Percentiles rank a stretch among this genome's conserved stretches.
Evolutionary conservation across 2,329 filamentous ascomycete species (phyloP).

Genomic region (Neoarthrinium moseri): DNA sequence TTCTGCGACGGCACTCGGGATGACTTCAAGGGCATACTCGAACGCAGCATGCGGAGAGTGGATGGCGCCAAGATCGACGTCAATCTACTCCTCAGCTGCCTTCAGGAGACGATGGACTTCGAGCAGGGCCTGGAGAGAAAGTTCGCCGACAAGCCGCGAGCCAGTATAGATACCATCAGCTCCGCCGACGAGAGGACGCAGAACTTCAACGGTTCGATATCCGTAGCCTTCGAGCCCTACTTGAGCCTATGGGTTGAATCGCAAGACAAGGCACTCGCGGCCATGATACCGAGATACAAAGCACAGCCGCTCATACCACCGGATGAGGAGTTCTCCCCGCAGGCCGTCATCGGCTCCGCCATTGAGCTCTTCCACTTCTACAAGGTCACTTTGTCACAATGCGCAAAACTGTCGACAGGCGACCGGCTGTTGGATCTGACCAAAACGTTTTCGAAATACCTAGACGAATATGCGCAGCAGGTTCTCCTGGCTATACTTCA

Average conservation of each 20-base stretch:
- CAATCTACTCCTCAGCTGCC: slow-evolving; percentile 79
- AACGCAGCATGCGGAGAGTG: slow-evolving; percentile 76
- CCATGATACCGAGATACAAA: slow-evolving; percentile 85
- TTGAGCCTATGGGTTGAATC: slow-evolving; percentile 96
- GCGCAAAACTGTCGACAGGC: slow-evolving; percentile 93
- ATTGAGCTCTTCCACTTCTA: slow-evolving; percentile 98
- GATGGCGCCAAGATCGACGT: slow-evolving; percentile 84
- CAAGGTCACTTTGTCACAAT: slow-evolving; percentile 87
- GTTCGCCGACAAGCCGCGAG: slow-evolving; percentile 71
- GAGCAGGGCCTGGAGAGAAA: slow-evolving; percentile 86
- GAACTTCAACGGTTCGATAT: slow-evolving; percentile 86
- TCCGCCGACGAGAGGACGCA: slow-evolving; percentile 74
- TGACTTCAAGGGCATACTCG: slow-evolving; percentile 90
- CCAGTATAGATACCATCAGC: slow-evolving; percentile 86
- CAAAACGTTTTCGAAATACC: slow-evolving; percentile 82
- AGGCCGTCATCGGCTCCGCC: slow-evolving; percentile 87
- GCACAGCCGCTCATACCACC: slow-evolving; percentile 74
- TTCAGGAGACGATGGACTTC: slow-evolving; percentile 96
- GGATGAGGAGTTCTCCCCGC: slow-evolving; percentile 90
- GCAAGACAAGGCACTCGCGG: slow-evolving; percentile 83
- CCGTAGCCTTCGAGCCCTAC: slow-evolving; percentile 95
- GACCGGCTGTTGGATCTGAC: slow-evolving; percentile 81
- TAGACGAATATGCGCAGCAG: slow-evolving; percentile 94
- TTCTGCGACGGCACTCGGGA: slow-evolving; percentile 96
- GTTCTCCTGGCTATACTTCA: slow-evolving; percentile 75